Evolutionary conservation across 2,329 filamentous ascomycete species (phyloP), one percentile per base, ranked within the genome.

Genomic region (Neonectria magnoliae): DNA sequence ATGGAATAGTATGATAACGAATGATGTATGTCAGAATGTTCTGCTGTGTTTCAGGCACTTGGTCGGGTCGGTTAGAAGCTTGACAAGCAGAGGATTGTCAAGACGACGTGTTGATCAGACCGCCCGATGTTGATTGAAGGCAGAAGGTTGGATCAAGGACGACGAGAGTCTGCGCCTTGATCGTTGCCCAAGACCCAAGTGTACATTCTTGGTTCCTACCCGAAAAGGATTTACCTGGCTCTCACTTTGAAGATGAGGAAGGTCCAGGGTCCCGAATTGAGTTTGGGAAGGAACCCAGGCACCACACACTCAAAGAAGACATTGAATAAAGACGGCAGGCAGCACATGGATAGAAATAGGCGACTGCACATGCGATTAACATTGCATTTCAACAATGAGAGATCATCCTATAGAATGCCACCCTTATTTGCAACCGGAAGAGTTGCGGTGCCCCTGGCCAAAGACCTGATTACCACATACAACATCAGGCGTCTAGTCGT

Each of bases 21-120:
- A 60, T 60, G 50, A 22, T 33, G 25, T n/a, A 52, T 60, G 57
- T 53, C 38, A 45, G 50, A 44, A 60, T 48, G 5, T 13, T 52
- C 22, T 36, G 25, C 33, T 13, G 20, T 29, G 18, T 18, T 11
- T 51, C 5, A 10, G 31, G 3, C 29, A 29, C 48, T 33, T 18
- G 5, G 31, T 11, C 45, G 9, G 7, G 11, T 13, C n/a, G 13
- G 3, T 51, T 33, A 18, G 48, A 51, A 36, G n/a, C n/a, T 33
- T 33, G 48, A 20, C 2, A 33, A n/a, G n/a, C n/a, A 42, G 48
- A 33, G 44, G 44, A 1, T 51, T 13, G n/a, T 33, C 48, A 33
- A 31, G 18, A 51, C 29, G 48, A 14, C 48, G 29, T 14, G 29
- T 20, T 51, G 4, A 11, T 45, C 18, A 14, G n/a, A 22, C 27